Conservation (phyloP, 2,329 filamentous ascomycete species). For the Ophiobolus disseminans region DNA sequence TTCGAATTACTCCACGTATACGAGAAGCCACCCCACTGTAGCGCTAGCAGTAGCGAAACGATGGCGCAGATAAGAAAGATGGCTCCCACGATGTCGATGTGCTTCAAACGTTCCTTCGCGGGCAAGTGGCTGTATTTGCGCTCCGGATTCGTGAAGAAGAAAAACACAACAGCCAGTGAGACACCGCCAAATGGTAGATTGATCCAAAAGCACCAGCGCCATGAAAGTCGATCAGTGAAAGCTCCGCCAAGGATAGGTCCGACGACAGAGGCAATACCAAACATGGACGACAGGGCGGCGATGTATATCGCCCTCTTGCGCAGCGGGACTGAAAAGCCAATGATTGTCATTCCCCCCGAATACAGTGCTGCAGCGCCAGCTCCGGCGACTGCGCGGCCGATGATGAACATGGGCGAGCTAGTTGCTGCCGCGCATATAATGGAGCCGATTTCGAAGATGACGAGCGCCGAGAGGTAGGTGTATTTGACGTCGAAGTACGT, state of each 20-base stretch:
- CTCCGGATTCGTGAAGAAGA: slow-evolving; percentile 35
- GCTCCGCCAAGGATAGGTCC: slow-evolving; percentile 54
- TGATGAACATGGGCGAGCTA: slow-evolving; percentile 61
- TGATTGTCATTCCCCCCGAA: slow-evolving; percentile 61
- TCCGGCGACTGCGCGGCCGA: slow-evolving; percentile 63
- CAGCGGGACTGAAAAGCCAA: slow-evolving; percentile 51
- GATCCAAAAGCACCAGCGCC: slow-evolving; percentile 53
- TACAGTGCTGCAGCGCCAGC: slow-evolving; percentile 60
- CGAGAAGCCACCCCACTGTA: slow-evolving; percentile 52
- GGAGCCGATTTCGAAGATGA: slow-evolving; percentile 59
- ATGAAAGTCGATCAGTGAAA: slow-evolving; percentile 49
- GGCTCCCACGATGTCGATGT: slow-evolving; percentile 47
- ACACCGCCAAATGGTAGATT: slow-evolving; percentile 54
- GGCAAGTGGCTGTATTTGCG: slow-evolving; percentile 34
- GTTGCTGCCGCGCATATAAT: slow-evolving; percentile 60
- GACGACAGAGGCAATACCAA: slow-evolving; percentile 49
- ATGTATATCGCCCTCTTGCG: slow-evolving; percentile 53
- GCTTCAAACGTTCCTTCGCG: slow-evolving; percentile 44
- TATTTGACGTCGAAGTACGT: slow-evolving; percentile 64
- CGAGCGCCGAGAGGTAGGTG: slow-evolving; percentile 59
- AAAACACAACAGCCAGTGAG: slow-evolving; percentile 34
- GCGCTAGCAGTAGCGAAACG: slow-evolving; percentile 41
- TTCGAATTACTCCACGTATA: slow-evolving; percentile 57
- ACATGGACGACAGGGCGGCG: slow-evolving; percentile 47
- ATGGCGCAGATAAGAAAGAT: slow-evolving; percentile 44